Evolutionary conservation across 192 early-diverging fungal genomes (phyloP).

Genomic region (Backusella morwellensis): DNA sequence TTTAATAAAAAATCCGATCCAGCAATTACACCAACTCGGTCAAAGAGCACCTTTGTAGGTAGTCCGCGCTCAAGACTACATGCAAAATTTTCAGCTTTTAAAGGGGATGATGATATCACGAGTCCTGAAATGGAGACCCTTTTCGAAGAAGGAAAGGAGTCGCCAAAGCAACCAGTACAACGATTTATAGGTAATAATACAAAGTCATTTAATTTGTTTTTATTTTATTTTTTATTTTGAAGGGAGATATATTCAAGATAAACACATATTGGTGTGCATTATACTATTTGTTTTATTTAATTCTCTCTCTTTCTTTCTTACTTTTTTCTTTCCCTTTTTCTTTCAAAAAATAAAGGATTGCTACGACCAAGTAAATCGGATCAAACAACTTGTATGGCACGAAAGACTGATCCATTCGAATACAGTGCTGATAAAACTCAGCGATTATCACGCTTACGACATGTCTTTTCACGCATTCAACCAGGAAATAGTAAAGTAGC

Average conservation of each 20-base stretch:
- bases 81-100: not conserved
- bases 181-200: not conserved
- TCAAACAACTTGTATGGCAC: not conserved
- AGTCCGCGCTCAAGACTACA: not conserved
- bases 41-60: not conserved
- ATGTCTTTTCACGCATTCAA: not conserved
- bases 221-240: not conserved
- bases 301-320: not conserved
- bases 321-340: not conserved
- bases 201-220: not conserved
- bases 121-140: conserved; percentile 2
- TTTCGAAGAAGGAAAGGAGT: not conserved
- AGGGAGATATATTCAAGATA: not conserved
- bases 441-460: not conserved
- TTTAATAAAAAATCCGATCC: not conserved
- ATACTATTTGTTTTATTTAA: not conserved
- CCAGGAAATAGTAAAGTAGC: not conserved
- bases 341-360: not conserved
- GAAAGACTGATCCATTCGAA: not conserved
- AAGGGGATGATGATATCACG: not conserved
- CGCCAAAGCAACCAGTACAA: not conserved
- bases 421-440: not conserved
- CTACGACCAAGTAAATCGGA: conserved; percentile 13
- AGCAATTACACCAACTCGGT: not conserved
- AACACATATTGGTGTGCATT: not conserved